phyloP scores from a whole-genome alignment of 805 yeast genomes.

The Debaryomyces tyrocola region DNA sequence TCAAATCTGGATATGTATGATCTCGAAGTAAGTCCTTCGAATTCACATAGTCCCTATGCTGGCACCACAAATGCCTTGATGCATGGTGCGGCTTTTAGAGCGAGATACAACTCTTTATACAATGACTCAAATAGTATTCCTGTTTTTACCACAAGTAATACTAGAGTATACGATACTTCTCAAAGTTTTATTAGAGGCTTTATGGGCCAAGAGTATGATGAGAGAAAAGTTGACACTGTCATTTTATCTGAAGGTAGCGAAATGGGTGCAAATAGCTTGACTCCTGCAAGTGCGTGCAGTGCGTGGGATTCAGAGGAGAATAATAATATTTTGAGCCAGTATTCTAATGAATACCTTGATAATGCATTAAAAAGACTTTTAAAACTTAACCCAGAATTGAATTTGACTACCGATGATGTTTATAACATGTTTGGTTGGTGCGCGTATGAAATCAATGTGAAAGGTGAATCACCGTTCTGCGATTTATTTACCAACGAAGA shows the following conservation, averaged over 20 bases:
- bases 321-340: constrained; percentile 20
- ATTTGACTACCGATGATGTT: constrained; percentile 55
- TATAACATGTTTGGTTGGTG: constrained; percentile 58
- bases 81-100: constrained; percentile 51
- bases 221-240: constrained; percentile 29
- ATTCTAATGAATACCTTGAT: constrained; percentile 44
- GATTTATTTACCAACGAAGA: constrained; percentile 67
- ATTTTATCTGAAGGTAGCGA: constrained; percentile 46
- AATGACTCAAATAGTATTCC: constrained; percentile 37
- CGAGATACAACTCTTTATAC: constrained; percentile 50
- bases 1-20: constrained; percentile 39
- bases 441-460: constrained; percentile 72
- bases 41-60: constrained; percentile 44
- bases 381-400: constrained; percentile 51
- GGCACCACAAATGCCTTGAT: constrained; percentile 51
- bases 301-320: constrained; percentile 35
- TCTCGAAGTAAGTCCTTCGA: constrained; percentile 50
- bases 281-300: constrained; percentile 50
- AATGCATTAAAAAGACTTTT: constrained; percentile 60
- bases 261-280: constrained; percentile 60
- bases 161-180: constrained; percentile 57
- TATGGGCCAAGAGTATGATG: constrained; percentile 44
- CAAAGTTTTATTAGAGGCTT: constrained; percentile 60
- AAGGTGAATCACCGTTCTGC: constrained; percentile 68
- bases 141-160: constrained; percentile 55